Conservation (phyloP, 148 eudicot species). For the Nepenthes mirabilis region DNA sequence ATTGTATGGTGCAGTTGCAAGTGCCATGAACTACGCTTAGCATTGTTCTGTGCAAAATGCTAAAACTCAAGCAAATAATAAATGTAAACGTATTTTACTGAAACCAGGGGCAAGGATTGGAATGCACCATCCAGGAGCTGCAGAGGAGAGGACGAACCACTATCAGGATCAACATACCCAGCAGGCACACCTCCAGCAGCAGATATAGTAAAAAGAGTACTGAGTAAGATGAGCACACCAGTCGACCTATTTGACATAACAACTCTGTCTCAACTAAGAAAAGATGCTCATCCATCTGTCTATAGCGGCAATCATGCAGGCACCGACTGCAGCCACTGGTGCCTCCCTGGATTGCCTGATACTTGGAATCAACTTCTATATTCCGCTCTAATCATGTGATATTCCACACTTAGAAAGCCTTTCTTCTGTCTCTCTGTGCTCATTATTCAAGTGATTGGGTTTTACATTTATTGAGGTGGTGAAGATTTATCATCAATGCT, state of each 20-base stretch:
- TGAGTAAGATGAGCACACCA: conserved; percentile 33
- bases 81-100: not conserved
- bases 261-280: conserved; percentile 54
- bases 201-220: conserved; percentile 27
- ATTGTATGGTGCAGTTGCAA: not conserved
- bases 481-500: too few relatives aligned
- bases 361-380: conserved; percentile 65
- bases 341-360: conserved; percentile 75
- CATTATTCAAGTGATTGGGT: not conserved
- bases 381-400: conserved; percentile 13
- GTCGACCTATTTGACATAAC: conserved; percentile 61
- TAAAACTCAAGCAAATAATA: not conserved
- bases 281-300: conserved; percentile 64
- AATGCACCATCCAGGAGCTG: conserved; percentile 30
- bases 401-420: not conserved
- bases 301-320: conserved; percentile 46
- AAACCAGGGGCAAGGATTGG: conserved; percentile 57
- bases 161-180: conserved; percentile 59
- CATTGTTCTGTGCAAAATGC: not conserved
- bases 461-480: too few relatives aligned
- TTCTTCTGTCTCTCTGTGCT: not conserved
- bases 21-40: not conserved
- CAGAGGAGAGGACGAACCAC: conserved; percentile 45
- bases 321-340: conserved; percentile 74
- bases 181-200: conserved; percentile 47